Evolutionary conservation across 306 rosid genomes (phyloP).

Genomic region (Prunus davidiana): DNA sequence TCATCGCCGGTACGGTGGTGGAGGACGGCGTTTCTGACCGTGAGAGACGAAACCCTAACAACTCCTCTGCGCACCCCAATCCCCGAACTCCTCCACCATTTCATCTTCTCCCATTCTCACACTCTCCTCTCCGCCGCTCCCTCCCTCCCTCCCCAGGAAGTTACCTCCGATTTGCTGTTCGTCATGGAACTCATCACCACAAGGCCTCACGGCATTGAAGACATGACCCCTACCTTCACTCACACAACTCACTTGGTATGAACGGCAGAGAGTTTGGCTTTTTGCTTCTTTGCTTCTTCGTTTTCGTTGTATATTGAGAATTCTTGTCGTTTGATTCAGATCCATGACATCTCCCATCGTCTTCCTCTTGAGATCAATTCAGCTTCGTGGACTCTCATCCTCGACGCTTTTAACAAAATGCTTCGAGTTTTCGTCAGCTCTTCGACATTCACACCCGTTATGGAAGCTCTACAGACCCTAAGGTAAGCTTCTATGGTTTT

Average conservation of each 20-base stretch:
- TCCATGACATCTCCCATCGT: conserved; percentile 54
- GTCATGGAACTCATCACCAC: conserved; percentile 49
- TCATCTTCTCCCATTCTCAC: conserved; percentile 61
- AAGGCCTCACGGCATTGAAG: conserved; percentile 23
- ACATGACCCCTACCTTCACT: conserved; percentile 33
- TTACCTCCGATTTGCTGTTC: conserved; percentile 73
- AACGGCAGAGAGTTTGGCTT: not conserved
- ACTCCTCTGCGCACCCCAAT: conserved; percentile 38
- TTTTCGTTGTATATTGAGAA: not conserved
- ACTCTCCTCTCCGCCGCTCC: conserved; percentile 54
- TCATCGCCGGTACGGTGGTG: conserved; percentile 44
- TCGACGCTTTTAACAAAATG: conserved; percentile 45
- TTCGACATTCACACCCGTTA: conserved; percentile 27
- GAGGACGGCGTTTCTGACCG: conserved; percentile 75
- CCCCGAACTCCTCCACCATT: conserved; percentile 46
- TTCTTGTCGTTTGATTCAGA: conserved; percentile 31
- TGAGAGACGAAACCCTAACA: conserved; percentile 77
- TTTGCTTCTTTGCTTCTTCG: not conserved
- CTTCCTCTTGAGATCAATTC: conserved; percentile 51
- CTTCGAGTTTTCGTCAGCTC: conserved; percentile 40
- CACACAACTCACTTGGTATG: conserved; percentile 59
- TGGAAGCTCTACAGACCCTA: conserved; percentile 61
- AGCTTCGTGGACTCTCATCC: conserved; percentile 50
- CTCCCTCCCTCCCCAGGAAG: conserved; percentile 68
- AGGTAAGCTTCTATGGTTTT: conserved; percentile 40